phyloP scores from a whole-genome alignment of 257 asterid species.

The Nicotiana knightiana region DNA sequence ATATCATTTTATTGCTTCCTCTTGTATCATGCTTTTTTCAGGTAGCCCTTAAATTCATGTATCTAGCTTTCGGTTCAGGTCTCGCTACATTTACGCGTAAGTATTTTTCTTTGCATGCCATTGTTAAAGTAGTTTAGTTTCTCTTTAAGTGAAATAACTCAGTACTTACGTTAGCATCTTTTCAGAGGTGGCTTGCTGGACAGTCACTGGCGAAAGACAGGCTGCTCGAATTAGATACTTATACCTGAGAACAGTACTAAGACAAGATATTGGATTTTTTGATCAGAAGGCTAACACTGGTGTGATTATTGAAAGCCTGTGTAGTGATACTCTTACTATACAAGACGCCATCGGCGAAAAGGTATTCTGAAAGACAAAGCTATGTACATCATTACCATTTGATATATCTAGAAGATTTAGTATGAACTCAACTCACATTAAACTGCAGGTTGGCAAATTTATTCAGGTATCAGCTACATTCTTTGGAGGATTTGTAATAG shows the following conservation, averaged over 20 bases:
- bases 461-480: constrained; percentile 63
- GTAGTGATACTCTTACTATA: constrained; percentile 83
- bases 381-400: background rate
- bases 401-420: background rate
- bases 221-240: constrained; percentile 64
- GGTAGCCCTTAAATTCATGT: constrained; percentile 64
- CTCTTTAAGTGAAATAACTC: background rate
- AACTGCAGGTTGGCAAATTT: constrained; percentile 63
- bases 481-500: constrained; percentile 62
- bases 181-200: constrained; percentile 88
- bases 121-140: background rate
- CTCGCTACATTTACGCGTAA: constrained; percentile 60
- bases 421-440: background rate
- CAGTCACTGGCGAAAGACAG: constrained; percentile 84
- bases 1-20: background rate
- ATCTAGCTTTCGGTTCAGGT: constrained; percentile 67
- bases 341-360: constrained; percentile 94
- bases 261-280: constrained; percentile 77
- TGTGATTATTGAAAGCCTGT: constrained; percentile 77
- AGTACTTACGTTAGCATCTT: background rate
- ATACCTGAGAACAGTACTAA: constrained; percentile 54
- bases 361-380: constrained; percentile 19
- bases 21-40: background rate
- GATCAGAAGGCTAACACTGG: constrained; percentile 73
- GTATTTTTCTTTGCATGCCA: background rate